phyloP scores from a whole-genome alignment of 2,329 filamentous ascomycete genomes.

The Falciphora oryzae region DNA sequence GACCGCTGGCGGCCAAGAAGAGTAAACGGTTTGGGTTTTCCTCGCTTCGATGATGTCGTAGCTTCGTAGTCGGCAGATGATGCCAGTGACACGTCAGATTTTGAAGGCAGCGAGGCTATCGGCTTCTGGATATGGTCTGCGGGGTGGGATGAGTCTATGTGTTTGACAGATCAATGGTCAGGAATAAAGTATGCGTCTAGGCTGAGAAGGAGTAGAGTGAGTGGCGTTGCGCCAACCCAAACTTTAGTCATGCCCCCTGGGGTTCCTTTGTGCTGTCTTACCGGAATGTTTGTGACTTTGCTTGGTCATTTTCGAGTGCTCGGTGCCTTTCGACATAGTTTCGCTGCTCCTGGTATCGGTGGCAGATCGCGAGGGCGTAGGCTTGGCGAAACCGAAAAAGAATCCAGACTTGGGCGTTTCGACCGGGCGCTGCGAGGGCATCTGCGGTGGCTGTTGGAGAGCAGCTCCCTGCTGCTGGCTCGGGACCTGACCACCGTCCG shows the following conservation, averaged over 20 bases:
- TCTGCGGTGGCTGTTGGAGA: slow-evolving; percentile 15
- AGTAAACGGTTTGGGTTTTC: slow-evolving; percentile 50
- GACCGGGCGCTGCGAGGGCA: slow-evolving; percentile 17
- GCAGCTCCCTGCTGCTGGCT: slow-evolving; percentile 13
- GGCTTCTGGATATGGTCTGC: slow-evolving; percentile 31
- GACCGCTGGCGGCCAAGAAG: slow-evolving; percentile 47
- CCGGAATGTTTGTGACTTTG: slow-evolving; percentile 26
- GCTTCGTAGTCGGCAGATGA: slow-evolving; percentile 43
- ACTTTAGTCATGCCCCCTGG: background rate
- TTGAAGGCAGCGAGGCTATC: slow-evolving; percentile 36
- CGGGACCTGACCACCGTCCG: slow-evolving; percentile 13
- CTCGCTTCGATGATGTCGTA: slow-evolving; percentile 34
- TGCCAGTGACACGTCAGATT: slow-evolving; percentile 46
- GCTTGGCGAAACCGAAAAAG: slow-evolving; percentile 45
- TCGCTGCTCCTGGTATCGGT: slow-evolving; percentile 32
- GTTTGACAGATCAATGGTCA: slow-evolving; percentile 4
- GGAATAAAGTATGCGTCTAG: background rate
- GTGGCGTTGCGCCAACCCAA: background rate
- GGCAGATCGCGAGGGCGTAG: slow-evolving; percentile 30
- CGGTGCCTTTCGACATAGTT: slow-evolving; percentile 31
- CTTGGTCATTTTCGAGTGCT: slow-evolving; percentile 23
- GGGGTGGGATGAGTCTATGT: slow-evolving; percentile 1
- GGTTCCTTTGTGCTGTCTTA: slow-evolving; percentile 16
- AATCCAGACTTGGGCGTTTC: slow-evolving; percentile 44
- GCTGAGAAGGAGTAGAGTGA: background rate